These are phyloP conservation scores for Saccharum spontaneum DNA, from an alignment of 176 grass and related monocot species.

Conservation along the genomic window DNA sequence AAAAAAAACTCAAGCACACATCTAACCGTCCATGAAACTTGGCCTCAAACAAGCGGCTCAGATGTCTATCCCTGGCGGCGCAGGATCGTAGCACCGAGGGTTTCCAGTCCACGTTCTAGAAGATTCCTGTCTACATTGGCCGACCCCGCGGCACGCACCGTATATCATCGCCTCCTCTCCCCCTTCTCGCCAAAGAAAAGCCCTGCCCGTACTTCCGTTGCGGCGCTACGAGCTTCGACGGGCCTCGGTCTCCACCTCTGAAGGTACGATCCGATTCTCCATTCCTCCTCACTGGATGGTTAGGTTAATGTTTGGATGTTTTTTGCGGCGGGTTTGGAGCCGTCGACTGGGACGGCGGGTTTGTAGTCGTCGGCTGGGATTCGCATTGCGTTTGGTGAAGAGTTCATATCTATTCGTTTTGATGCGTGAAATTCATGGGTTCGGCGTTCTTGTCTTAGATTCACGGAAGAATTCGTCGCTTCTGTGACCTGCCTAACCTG, in stretches of 20 bases:
- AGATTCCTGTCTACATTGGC: not conserved
- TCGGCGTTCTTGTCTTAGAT: not conserved
- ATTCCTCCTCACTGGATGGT: not conserved
- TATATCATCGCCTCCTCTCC: not conserved
- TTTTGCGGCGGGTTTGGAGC: conserved; percentile 1
- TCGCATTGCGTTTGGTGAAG: not conserved
- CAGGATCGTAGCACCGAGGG: not conserved
- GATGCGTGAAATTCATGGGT: not conserved
- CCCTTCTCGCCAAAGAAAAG: not conserved
- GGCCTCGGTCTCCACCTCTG: not conserved
- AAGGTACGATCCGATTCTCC: not conserved
- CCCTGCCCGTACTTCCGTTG: not conserved
- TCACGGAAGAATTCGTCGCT: not conserved
- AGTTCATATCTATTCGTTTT: not conserved
- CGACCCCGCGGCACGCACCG: not conserved
- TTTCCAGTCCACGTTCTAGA: conserved; percentile 24
- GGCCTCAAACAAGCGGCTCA: not conserved
- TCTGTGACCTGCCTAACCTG: not conserved
- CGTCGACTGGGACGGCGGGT: not conserved
- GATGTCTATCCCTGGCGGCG: not conserved
- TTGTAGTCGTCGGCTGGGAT: not conserved
- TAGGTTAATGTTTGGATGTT: not conserved
- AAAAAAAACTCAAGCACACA: not conserved
- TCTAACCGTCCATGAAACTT: not conserved
- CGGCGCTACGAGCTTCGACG: not conserved